phyloP scores from a whole-genome alignment of 306 rosid genomes.

The Cyamopsis tetragonoloba region DNA sequence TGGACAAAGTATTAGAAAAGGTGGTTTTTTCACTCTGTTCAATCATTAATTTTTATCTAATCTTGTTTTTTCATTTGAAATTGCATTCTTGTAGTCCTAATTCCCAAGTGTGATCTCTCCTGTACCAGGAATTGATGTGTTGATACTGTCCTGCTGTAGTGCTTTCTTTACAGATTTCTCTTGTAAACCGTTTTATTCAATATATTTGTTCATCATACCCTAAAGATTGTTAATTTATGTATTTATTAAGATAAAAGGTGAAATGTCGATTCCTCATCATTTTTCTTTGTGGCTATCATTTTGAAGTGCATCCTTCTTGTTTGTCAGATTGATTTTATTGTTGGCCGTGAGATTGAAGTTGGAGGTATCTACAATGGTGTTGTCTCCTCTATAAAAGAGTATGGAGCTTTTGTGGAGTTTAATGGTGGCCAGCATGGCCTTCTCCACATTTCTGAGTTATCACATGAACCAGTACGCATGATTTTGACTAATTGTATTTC shows the following conservation, averaged over 20 bases:
- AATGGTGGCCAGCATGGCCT: conserved; percentile 97
- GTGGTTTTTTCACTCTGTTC: conserved; percentile 37
- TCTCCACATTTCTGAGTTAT: conserved; percentile 93
- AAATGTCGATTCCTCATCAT: background rate
- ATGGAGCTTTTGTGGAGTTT: conserved; percentile 92
- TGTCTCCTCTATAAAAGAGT: conserved; percentile 69
- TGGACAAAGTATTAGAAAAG: conserved; percentile 81
- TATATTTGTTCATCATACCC: background rate
- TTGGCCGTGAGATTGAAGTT: conserved; percentile 89
- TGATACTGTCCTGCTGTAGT: background rate
- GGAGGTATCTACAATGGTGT: conserved; percentile 85
- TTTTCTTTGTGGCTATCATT: background rate
- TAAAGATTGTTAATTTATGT: background rate
- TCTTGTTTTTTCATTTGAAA: background rate
- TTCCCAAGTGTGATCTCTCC: conserved; percentile 5
- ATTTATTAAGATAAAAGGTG: background rate
- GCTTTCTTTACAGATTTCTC: conserved; percentile 5
- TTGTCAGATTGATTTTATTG: conserved; percentile 72
- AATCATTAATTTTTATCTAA: background rate
- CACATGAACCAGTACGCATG: conserved; percentile 69
- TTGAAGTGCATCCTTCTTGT: conserved; percentile 16
- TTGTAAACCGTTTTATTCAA: background rate
- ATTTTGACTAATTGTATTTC: conserved; percentile 11
- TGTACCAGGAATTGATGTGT: conserved; percentile 11
- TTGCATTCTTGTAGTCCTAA: background rate